Conservation (phyloP, 2,329 filamentous ascomycete species). For the Colletotrichum lini region DNA sequence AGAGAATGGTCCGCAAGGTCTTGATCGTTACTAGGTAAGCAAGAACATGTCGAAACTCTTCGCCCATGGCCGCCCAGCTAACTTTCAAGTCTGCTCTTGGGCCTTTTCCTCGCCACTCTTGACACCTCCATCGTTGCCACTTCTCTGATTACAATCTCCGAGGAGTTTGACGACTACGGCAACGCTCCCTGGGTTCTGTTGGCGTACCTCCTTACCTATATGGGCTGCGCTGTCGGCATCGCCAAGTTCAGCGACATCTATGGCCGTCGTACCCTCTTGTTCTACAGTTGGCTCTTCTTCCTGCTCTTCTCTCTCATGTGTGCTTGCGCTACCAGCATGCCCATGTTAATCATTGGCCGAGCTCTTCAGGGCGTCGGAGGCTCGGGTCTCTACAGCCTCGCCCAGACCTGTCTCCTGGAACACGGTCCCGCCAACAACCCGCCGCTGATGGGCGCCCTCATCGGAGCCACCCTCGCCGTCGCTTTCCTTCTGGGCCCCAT, state of each 20-base stretch:
- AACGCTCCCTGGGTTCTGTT: conserved; percentile 70
- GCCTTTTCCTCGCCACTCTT: conserved; percentile 70
- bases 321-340: conserved; percentile 65
- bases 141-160: conserved; percentile 69
- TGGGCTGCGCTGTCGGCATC: conserved; percentile 71
- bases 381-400: conserved; percentile 73
- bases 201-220: conserved; percentile 70
- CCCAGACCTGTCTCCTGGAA: conserved; percentile 70
- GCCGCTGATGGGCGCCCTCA: conserved; percentile 67
- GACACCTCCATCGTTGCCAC: conserved; percentile 73
- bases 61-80: not conserved
- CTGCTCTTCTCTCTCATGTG: conserved; percentile 70
- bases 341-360: conserved; percentile 68
- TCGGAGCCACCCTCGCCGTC: conserved; percentile 69
- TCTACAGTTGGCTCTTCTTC: conserved; percentile 68
- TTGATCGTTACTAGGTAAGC: conserved; percentile 55
- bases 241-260: conserved; percentile 74
- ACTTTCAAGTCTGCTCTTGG: conserved; percentile 53
- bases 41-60: not conserved
- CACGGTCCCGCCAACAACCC: conserved; percentile 68
- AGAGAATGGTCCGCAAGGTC: conserved; percentile 45
- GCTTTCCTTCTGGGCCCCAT: conserved; percentile 72
- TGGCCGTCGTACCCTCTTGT: conserved; percentile 65
- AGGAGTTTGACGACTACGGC: conserved; percentile 65
- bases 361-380: conserved; percentile 74